Evolutionary conservation across 1,139 yeast genomes (phyloP).

Genomic region (Taphrina flavorubra): DNA sequence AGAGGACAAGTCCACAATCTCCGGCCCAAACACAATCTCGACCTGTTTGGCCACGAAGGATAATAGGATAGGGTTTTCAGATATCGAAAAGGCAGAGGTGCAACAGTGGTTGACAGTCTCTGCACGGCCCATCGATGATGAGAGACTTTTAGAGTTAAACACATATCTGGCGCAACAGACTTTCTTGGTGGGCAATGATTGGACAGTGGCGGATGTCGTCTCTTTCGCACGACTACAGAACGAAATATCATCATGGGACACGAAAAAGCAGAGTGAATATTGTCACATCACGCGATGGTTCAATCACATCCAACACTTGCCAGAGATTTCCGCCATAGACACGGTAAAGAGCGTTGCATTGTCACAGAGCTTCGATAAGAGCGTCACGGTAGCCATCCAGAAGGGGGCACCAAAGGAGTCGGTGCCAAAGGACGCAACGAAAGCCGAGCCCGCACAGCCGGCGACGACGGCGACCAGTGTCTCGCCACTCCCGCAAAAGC

Average conservation of each 20-base stretch:
- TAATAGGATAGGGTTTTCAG: slow-evolving; percentile 43
- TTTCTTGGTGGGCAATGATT: slow-evolving; percentile 50
- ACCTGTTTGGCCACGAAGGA: slow-evolving; percentile 27
- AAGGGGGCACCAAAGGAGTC: slow-evolving; percentile 34
- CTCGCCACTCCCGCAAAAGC: slow-evolving; percentile 24
- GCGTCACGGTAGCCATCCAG: slow-evolving; percentile 37
- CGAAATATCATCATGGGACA: slow-evolving; percentile 62
- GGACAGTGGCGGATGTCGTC: slow-evolving; percentile 66
- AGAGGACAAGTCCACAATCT: slow-evolving; percentile 32
- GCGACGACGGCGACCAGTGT: slow-evolving; percentile 34
- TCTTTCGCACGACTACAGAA: slow-evolving; percentile 71
- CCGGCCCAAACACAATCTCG: slow-evolving; percentile 44
- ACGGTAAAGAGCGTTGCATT: slow-evolving; percentile 7
- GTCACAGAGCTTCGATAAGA: slow-evolving; percentile 17
- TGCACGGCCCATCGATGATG: slow-evolving; percentile 63
- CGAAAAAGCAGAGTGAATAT: slow-evolving; percentile 59
- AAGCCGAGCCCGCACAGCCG: slow-evolving; percentile 20
- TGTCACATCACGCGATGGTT: slow-evolving; percentile 94
- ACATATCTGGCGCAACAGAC: slow-evolving; percentile 33
- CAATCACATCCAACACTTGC: slow-evolving; percentile 72
- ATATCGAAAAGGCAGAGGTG: slow-evolving; percentile 66
- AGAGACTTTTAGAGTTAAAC: slow-evolving; percentile 48
- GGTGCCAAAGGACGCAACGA: slow-evolving; percentile 33
- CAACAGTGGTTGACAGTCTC: slow-evolving; percentile 83
- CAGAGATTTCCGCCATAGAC: slow-evolving; percentile 15